Evolutionary conservation across 768 basidiomycete species (phyloP), one percentile per base, ranked within the genome.

Genomic region (Lactarius akahatsu): DNA sequence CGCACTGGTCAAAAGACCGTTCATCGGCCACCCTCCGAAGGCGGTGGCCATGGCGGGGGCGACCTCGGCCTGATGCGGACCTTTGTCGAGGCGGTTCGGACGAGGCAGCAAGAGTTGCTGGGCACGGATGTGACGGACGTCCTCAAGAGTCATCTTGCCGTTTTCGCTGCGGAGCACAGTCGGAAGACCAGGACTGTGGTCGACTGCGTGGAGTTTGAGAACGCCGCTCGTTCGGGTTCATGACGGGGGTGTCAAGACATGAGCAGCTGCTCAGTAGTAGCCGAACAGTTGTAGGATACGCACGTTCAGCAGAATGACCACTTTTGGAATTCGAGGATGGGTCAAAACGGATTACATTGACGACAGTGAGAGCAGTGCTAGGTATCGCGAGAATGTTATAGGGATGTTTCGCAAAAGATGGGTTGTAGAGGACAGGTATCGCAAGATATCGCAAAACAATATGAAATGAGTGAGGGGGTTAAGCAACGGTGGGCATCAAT

Each of bases 151-250:
- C 92, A 94, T 76, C 73, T 96, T 72, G 87, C 90, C 1, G 91
- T 94, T 40, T 95, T 96, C 78, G 94, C 94, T 63, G 92, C 92
- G 45, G 93, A 95, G 79, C 80, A 83, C 66, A 90, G 91, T 70
- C 80, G 92, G 69, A 81, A 75, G 64, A 83, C 90, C 69, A 91
- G 88, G 16, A 80, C 72, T 11, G 86, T 94, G 13, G 83, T 95
- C 1, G 83, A 92, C 73, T 91, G 86, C 72, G 79, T 72, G 20
- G 81, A 85, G 71, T 93, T 90, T 72, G 90, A 89, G 77, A 77
- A 75, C 66, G 73, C 75, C 43, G 79, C 79, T n/a, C 79, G 83
- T 72, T 15, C 72, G 75, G 68, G 76, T 76, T 66, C 72, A 72
- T 18, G 61, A 71, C 34, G 47, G 41, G 55, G 11, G 57, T 34